Evolutionary conservation across 164 flowering plant genomes (phyloP), one percentile per base, ranked within the genome.

Genomic region (Macadamia integrifolia): DNA sequence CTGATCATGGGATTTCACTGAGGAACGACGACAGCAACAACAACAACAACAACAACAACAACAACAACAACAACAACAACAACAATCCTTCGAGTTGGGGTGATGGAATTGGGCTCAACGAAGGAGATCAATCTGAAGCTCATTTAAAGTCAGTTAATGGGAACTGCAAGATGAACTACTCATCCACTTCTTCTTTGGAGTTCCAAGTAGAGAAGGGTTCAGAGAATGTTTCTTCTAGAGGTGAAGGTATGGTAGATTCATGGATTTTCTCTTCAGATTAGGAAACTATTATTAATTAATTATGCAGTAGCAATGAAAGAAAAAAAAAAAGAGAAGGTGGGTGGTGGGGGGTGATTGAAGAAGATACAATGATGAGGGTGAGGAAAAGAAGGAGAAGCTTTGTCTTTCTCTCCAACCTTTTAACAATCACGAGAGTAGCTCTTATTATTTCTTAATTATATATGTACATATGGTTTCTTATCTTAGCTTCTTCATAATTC

Each of bases 151-250:
- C 80, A 12, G 73, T 78, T 42, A 69, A 70, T 70, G 78, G 72
- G 48, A 79, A 63, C 66, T 75, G 79, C 68, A 82, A 79, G 76
- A 46, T 79, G 71, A 83, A 79, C 71, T 77, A 56, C 58, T 49
- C 23, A 23, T 23, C 85, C 5, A 66, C 72, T 15, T 46, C 79
- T 9, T 72, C 80, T 7, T 65, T 81, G 12, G 81, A 71, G 61
- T 78, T 79, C 56, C 72, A 77, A 49, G 66, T 70, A 1, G 82
- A 80, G 6, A 84, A 83, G 76, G 79, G 79, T 7, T 55, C 78
- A 53, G 87, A 81, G 74, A 82, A 72, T 66, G 81, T 58, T 40
- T 35, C 81, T 11, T 66, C 84, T 0, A 84, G 87, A 35, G 84
- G 81, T 65, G 85, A 81, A 74, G 86, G 85, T 63, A 83, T 80